A percentile compares a stretch with the other conserved stretches of the same genome.
phyloP scores from a whole-genome alignment of 345 rosid genomes.

The Salix udensis region DNA sequence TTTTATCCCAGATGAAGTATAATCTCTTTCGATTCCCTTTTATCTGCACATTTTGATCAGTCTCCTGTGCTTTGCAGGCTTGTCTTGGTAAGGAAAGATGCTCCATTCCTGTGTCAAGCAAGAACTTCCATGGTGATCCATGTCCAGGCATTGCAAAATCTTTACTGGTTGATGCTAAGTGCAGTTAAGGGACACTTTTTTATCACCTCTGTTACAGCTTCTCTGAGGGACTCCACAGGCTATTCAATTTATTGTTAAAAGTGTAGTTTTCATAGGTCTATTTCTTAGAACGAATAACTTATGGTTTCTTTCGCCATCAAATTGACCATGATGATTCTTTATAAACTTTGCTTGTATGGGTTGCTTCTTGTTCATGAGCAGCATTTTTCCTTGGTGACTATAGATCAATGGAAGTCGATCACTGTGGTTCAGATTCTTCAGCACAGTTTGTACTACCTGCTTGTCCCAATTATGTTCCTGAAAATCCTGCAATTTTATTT shows the following conservation, averaged over 20 bases:
- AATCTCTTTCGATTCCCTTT: too few relatives aligned
- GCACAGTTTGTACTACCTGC: background rate
- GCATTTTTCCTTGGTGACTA: background rate
- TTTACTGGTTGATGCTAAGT: background rate
- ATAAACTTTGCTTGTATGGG: background rate
- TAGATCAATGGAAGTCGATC: background rate
- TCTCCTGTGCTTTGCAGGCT: background rate
- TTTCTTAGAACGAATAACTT: background rate
- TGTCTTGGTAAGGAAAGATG: background rate
- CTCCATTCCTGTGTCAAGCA: background rate
- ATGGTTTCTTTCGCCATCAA: background rate
- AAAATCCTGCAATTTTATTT: background rate
- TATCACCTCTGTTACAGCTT: too few relatives aligned
- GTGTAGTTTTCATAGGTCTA: background rate
- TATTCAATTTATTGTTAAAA: background rate
- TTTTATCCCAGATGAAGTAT: background rate
- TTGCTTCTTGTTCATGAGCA: background rate
- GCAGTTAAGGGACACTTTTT: background rate
- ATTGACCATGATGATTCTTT: background rate
- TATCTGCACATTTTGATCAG: background rate
- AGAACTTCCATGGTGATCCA: background rate
- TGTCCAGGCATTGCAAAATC: constrained; percentile 2
- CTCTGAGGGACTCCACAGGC: too few relatives aligned
- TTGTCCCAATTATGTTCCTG: background rate
- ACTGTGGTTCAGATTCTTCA: background rate